phyloP scores from a whole-genome alignment of 2,329 filamentous ascomycete genomes.

The Aspergillus awamori region DNA sequence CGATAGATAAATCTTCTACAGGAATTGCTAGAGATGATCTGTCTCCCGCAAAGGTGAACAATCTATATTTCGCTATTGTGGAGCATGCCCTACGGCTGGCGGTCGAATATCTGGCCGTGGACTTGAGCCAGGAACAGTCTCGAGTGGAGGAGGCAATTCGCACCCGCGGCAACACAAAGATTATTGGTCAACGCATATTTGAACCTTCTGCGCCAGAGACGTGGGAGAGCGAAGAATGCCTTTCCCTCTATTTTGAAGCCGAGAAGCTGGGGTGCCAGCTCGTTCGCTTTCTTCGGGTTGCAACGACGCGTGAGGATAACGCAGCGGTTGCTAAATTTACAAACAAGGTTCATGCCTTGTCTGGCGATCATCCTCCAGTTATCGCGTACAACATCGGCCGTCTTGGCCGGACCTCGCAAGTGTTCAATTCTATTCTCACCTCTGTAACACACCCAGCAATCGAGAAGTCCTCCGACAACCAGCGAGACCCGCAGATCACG shows the following conservation, averaged over 20 bases:
- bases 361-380: constrained; percentile 36
- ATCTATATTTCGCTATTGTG: constrained; percentile 39
- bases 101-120: constrained; percentile 45
- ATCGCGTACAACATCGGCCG: constrained; percentile 47
- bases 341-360: constrained; percentile 37
- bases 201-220: constrained; percentile 31
- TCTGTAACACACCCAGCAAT: constrained; percentile 46
- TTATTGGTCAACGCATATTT: constrained; percentile 44
- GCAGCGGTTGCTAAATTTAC: constrained; percentile 40
- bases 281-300: constrained; percentile 42
- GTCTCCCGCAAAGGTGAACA: constrained; percentile 14
- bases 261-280: constrained; percentile 43
- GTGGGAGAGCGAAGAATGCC: constrained; percentile 40
- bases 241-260: constrained; percentile 39
- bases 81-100: constrained; percentile 45
- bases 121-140: constrained; percentile 37
- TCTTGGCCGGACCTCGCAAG: constrained; percentile 48
- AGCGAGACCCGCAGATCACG: constrained; percentile 39
- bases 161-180: constrained; percentile 44
- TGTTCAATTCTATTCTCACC: constrained; percentile 47
- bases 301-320: constrained; percentile 42
- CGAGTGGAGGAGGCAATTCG: constrained; percentile 32
- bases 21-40: constrained; percentile 18
- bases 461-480: constrained; percentile 24
- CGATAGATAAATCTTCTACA: constrained; percentile 48